phyloP scores from a whole-genome alignment of 306 rosid genomes.

The Elaeagnus macrophylla region DNA sequence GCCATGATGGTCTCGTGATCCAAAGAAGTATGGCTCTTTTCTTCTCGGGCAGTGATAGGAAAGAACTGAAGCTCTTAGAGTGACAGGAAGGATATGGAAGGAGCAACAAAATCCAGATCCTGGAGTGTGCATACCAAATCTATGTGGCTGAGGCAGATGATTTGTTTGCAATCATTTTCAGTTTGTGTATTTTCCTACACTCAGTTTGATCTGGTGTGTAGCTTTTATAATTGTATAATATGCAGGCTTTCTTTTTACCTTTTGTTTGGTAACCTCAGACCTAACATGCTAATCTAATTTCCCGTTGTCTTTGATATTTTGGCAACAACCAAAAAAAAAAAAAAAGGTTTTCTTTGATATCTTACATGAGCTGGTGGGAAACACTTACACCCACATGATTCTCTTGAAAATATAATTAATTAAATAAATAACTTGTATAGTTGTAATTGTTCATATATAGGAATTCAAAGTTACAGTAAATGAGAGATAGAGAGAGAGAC shows the following conservation, averaged over 20 bases:
- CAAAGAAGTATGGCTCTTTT: constrained; percentile 94
- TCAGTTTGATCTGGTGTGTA: constrained; percentile 31
- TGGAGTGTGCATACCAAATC: constrained; percentile 89
- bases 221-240: constrained; percentile 42
- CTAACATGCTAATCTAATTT: constrained; percentile 8
- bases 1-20: constrained; percentile 90
- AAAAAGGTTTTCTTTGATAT: too few species aligned
- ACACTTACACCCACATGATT: too few species aligned
- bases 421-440: too few species aligned
- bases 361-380: too few species aligned
- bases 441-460: too few species aligned
- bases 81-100: constrained; percentile 96
- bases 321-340: too few species aligned
- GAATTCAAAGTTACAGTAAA: too few species aligned
- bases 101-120: constrained; percentile 82
- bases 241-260: constrained; percentile 29
- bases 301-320: too few species aligned
- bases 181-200: constrained; percentile 25
- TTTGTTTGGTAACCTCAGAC: constrained; percentile 17
- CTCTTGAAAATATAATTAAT: too few species aligned
- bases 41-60: constrained; percentile 96
- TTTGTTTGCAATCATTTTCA: constrained; percentile 22
- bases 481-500: too few species aligned
- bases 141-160: constrained; percentile 54
- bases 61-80: constrained; percentile 96